A percentile compares a stretch with the other conserved stretches of the same genome.
phyloP scores from a whole-genome alignment of 257 asterid genomes.

The Ehretia macrophylla region DNA sequence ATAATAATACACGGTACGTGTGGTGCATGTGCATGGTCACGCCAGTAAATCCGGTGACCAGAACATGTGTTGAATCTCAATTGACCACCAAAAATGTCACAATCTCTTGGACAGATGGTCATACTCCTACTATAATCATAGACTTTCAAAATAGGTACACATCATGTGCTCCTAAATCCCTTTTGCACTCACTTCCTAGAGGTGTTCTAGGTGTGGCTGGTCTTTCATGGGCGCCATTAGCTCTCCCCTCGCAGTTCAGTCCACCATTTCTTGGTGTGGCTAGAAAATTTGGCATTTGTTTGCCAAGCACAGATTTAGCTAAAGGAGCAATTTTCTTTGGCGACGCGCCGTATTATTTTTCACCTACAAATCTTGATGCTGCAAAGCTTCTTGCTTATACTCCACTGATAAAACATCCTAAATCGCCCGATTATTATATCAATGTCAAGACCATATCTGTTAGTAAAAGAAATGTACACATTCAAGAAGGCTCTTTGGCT shows the following conservation, averaged over 20 bases:
- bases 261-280: constrained; percentile 8
- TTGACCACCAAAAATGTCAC: constrained; percentile 19
- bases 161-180: constrained; percentile 27
- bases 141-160: constrained; percentile 3
- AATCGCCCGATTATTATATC: constrained; percentile 16
- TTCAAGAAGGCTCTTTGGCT: neutral
- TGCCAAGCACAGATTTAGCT: constrained; percentile 17
- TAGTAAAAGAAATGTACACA: constrained; percentile 9
- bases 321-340: constrained; percentile 25
- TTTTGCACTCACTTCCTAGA: constrained; percentile 20
- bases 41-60: constrained; percentile 27
- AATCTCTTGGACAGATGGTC: constrained; percentile 9
- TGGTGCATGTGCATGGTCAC: constrained; percentile 29
- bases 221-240: constrained; percentile 33
- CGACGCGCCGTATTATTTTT: constrained; percentile 15
- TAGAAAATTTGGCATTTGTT: constrained; percentile 26
- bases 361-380: constrained; percentile 18
- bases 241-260: constrained; percentile 25
- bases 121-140: constrained; percentile 3
- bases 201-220: constrained; percentile 31
- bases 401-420: constrained; percentile 32
- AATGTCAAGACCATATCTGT: constrained; percentile 27
- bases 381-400: constrained; percentile 26
- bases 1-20: neutral
- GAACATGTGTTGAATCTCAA: constrained; percentile 17